These are phyloP conservation scores for Saccharomycopsis sp. DNA, from an alignment of 805 yeast species.

Conservation along the genomic window DNA sequence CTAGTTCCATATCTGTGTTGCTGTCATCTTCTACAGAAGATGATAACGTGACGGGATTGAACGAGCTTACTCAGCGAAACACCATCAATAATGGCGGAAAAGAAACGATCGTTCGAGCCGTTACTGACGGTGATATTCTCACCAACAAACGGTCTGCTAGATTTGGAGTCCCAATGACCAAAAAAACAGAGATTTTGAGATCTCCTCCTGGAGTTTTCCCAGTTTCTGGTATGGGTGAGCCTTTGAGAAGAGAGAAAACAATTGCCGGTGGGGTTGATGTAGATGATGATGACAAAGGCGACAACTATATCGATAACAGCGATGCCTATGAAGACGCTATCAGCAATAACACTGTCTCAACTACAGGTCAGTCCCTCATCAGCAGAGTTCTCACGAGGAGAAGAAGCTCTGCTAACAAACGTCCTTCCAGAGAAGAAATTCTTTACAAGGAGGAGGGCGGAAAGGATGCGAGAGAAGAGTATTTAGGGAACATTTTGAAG, in stretches of 20 bases:
- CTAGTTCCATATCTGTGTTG: not conserved
- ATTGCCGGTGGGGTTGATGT: slow-evolving; percentile 36
- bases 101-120: not conserved
- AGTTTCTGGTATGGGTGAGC: slow-evolving; percentile 69
- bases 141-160: not conserved
- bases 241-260: slow-evolving; percentile 47
- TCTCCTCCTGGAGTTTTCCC: slow-evolving; percentile 80
- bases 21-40: not conserved
- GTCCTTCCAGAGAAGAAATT: not conserved
- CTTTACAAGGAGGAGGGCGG: slow-evolving; percentile 23
- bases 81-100: not conserved
- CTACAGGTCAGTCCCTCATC: not conserved
- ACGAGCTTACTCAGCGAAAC: slow-evolving; percentile 4
- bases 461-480: slow-evolving; percentile 12
- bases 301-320: slow-evolving; percentile 27
- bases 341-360: slow-evolving; percentile 8
- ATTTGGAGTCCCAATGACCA: not conserved
- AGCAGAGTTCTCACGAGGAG: not conserved
- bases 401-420: not conserved
- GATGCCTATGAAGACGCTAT: slow-evolving; percentile 27
- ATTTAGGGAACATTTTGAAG: slow-evolving; percentile 13
- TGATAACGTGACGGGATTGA: not conserved
- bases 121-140: not conserved
- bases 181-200: slow-evolving; percentile 22
- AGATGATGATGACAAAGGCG: slow-evolving; percentile 8